Evolutionary conservation across 176 grass and related monocot genomes (phyloP).

Genomic region (Guadua angustifolia): DNA sequence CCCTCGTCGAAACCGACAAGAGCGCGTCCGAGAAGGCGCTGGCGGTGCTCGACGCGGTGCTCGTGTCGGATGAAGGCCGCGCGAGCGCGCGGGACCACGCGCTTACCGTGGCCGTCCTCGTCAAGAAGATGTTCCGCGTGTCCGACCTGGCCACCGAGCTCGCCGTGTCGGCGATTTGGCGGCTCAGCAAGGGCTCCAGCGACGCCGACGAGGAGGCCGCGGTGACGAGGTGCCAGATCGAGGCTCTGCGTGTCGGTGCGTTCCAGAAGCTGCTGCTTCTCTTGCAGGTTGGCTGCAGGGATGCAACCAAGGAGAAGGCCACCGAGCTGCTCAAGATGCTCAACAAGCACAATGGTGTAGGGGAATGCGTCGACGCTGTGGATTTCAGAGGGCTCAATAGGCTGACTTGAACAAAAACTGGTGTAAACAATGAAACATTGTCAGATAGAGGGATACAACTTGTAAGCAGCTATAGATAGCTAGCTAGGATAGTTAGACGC

Average conservation of each 20-base stretch:
- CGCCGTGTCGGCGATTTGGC: constrained; percentile 71
- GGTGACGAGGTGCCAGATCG: constrained; percentile 38
- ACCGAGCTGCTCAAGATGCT: constrained; percentile 82
- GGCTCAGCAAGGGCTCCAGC: constrained; percentile 45
- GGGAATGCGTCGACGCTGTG: constrained; percentile 61
- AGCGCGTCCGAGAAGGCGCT: constrained; percentile 82
- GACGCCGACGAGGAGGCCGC: constrained; percentile 38
- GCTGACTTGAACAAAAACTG: constrained; percentile 43
- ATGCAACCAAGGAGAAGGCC: constrained; percentile 66
- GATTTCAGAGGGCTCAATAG: constrained; percentile 80
- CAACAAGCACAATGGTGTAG: constrained; percentile 55
- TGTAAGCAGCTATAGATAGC: not conserved
- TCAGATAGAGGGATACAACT: constrained; percentile 33
- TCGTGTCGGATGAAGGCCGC: constrained; percentile 56
- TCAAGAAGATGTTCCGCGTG: constrained; percentile 92
- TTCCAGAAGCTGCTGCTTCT: constrained; percentile 88
- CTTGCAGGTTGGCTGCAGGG: constrained; percentile 75
- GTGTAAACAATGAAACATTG: constrained; percentile 16
- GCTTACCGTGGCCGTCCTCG: constrained; percentile 65
- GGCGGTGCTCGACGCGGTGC: constrained; percentile 64
- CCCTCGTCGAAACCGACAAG: constrained; percentile 75
- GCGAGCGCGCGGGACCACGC: constrained; percentile 52
- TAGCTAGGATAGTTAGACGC: constrained; percentile 28
- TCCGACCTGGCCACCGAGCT: constrained; percentile 82
- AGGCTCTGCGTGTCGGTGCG: constrained; percentile 69